Evolutionary conservation across 176 grass and related monocot species (phyloP), one percentile per base, ranked within the genome.

Genomic region (Puccinellia tenuiflora): DNA sequence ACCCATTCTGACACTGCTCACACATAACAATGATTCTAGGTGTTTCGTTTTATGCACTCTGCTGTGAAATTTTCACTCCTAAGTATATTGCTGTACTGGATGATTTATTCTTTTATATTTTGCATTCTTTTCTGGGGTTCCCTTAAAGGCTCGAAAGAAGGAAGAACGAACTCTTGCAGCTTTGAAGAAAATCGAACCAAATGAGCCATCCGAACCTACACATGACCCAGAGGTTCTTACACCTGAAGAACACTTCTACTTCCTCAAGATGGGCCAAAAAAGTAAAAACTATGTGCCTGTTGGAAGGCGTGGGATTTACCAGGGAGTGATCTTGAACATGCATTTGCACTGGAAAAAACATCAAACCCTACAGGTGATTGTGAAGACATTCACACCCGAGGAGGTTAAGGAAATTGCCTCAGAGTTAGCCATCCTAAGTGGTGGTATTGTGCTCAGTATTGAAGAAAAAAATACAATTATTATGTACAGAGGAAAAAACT

Each of bases 321-420:
- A 95, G 83, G 96, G 96, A 68, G 96, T 98, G 62, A 98, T 98
- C 64, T 84, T 98, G 75, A 98, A 98, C 80, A 98, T 98, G 92
- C 96, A 98, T 84, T 91, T 98, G 85, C 96, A 98, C 75, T 98
- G 96, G 96, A 98, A 98, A 81, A 98, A 98, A 42, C 96, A 98
- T 45, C 96, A 98, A 78, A 95, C 96, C 25, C 63, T 98, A 38
- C 90, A 98, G 84, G 85, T 98, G 40, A 91, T 98, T 39, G 92
- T 98, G 84, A 98, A 98, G 67, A 98, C 96, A 69, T 98, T 98
- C 77, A 95, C 92, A 52, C 88, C 88, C 34, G 96, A 98, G 26
- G 92, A 98, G 68, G 91, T 98, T 47, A 94, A 88, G 37, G 92
- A 98, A 79, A 98, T 95, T 68, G 96, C 96, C 15, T 72, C 10